Percentiles rank a stretch among this genome's conserved stretches.
Conservation (phyloP, 1,284 basidiomycete species). For the Schizopora paradoxa region DNA sequence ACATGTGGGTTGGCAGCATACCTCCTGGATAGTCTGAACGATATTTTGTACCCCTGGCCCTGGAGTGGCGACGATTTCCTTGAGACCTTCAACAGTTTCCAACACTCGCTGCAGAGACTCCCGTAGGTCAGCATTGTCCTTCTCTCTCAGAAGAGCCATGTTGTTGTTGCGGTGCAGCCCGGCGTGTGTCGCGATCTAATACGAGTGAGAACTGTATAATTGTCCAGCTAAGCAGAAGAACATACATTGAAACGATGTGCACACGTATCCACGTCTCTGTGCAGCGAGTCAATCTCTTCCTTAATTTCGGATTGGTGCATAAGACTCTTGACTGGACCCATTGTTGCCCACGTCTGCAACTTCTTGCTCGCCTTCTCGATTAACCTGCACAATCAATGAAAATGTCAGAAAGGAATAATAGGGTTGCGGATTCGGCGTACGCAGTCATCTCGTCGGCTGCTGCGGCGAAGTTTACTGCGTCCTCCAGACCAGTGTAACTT, state of each 20-base stretch:
- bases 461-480: too few species aligned
- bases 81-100: conserved; percentile 30
- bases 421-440: too few species aligned
- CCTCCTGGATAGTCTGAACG: conserved; percentile 39
- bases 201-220: conserved; percentile 21
- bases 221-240: background rate
- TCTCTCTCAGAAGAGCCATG: conserved; percentile 28
- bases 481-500: too few species aligned
- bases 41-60: conserved; percentile 35
- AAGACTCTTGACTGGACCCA: conserved; percentile 34
- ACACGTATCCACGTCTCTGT: conserved; percentile 35
- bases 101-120: conserved; percentile 33
- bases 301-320: conserved; percentile 36
- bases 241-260: conserved; percentile 18
- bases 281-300: conserved; percentile 34
- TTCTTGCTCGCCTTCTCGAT: too few species aligned
- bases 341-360: conserved; percentile 34
- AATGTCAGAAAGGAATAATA: too few species aligned
- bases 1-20: too few species aligned
- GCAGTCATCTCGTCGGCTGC: too few species aligned
- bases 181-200: conserved; percentile 29
- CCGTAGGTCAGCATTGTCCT: conserved; percentile 35
- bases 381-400: too few species aligned
- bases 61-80: conserved; percentile 23
- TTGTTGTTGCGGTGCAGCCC: conserved; percentile 27